A percentile compares a stretch with the other conserved stretches of the same genome.
phyloP scores from a whole-genome alignment of 2,329 filamentous ascomycete species.

The Stylonectria norvegica region DNA sequence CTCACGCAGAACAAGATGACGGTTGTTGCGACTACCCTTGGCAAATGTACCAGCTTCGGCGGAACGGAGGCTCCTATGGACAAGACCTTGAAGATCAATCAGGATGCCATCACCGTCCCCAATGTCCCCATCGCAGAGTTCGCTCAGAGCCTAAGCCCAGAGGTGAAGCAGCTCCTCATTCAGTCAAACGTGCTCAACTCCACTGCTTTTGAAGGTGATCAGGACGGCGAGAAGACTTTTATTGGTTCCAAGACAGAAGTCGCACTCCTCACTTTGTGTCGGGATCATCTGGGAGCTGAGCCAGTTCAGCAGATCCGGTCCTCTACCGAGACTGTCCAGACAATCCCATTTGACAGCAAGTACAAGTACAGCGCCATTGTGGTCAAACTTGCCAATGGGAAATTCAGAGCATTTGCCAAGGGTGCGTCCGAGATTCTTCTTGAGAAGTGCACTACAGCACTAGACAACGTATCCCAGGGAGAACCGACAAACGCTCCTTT shows the following conservation, averaged over 20 bases:
- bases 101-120: constrained; percentile 17
- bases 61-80: constrained; percentile 20
- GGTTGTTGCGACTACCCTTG: constrained; percentile 66
- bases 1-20: constrained; percentile 66
- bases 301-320: constrained; percentile 44
- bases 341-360: constrained; percentile 52
- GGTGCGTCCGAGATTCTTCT: constrained; percentile 57
- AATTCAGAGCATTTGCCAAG: constrained; percentile 51
- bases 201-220: constrained; percentile 53
- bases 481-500: constrained; percentile 47
- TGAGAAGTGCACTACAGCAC: constrained; percentile 45
- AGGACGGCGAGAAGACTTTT: constrained; percentile 43
- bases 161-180: constrained; percentile 59
- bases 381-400: constrained; percentile 41
- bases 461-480: constrained; percentile 51
- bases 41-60: constrained; percentile 37
- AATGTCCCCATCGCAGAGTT: constrained; percentile 29
- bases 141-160: constrained; percentile 16
- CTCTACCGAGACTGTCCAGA: constrained; percentile 46
- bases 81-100: constrained; percentile 19
- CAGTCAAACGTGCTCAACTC: constrained; percentile 56
- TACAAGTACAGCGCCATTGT: constrained; percentile 57
- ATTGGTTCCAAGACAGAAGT: constrained; percentile 57
- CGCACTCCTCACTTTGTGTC: constrained; percentile 49
- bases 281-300: constrained; percentile 48